Conservation (phyloP, 768 basidiomycete species). For the Collybia nuda region DNA sequence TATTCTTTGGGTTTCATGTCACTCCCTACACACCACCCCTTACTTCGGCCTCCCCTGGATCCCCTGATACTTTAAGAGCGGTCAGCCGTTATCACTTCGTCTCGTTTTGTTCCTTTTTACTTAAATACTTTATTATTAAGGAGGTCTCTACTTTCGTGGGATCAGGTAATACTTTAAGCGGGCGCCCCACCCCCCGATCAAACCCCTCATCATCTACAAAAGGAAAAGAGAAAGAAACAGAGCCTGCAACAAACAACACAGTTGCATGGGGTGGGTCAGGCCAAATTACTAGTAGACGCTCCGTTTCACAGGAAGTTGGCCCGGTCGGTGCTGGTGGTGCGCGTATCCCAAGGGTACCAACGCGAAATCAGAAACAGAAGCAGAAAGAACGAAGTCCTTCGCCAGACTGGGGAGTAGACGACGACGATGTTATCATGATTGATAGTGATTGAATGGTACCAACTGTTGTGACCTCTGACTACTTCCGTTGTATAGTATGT, state of each 20-base stretch:
- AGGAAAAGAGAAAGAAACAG: conserved; percentile 56
- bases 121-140: conserved; percentile 12
- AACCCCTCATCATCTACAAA: conserved; percentile 33
- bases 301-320: conserved; percentile 35
- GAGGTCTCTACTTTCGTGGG: conserved; percentile 57
- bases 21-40: conserved; percentile 60
- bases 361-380: conserved; percentile 36
- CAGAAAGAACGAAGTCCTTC: conserved; percentile 58
- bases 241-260: conserved; percentile 30
- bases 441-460: conserved; percentile 62
- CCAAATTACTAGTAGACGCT: conserved; percentile 45
- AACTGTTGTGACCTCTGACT: too few relatives aligned
- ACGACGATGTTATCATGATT: conserved; percentile 81
- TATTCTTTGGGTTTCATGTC: conserved; percentile 96
- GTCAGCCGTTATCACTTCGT: conserved; percentile 29
- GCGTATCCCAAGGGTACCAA: conserved; percentile 42
- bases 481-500: too few relatives aligned
- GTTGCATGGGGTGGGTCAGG: conserved; percentile 47
- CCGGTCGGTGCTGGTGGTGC: conserved; percentile 58
- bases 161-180: conserved; percentile 65
- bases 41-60: conserved; percentile 25
- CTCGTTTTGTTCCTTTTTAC: conserved; percentile 1
- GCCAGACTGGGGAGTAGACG: conserved; percentile 85
- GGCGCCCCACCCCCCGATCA: conserved; percentile 35
- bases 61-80: conserved; percentile 22